Conservation (phyloP, 2,329 filamentous ascomycete species). For the Zymoseptoria crescenta region DNA sequence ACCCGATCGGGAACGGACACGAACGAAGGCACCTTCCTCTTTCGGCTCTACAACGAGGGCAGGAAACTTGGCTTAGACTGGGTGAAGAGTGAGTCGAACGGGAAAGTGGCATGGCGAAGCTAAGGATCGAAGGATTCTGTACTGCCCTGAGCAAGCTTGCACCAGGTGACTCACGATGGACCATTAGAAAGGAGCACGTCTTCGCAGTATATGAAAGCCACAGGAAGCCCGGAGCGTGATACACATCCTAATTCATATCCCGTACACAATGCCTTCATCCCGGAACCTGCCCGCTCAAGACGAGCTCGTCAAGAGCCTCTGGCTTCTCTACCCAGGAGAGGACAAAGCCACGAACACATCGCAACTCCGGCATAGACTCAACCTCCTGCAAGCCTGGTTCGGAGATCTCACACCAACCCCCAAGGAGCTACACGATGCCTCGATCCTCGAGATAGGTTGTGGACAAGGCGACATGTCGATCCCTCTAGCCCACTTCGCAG, state of each 20-base stretch:
- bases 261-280: not conserved
- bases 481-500: slow-evolving; percentile 40
- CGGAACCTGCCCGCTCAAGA: not conserved
- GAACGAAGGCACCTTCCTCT: too few species aligned
- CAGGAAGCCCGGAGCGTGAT: not conserved
- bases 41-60: too few species aligned
- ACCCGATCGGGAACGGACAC: too few species aligned
- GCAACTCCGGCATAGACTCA: slow-evolving; percentile 2
- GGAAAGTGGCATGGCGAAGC: too few species aligned
- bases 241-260: not conserved
- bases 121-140: not conserved
- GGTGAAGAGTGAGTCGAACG: too few species aligned
- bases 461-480: slow-evolving; percentile 53
- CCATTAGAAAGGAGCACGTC: not conserved
- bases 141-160: not conserved
- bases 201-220: not conserved
- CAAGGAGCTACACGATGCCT: slow-evolving; percentile 26
- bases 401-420: not conserved
- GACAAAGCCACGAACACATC: not conserved
- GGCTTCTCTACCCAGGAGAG: not conserved
- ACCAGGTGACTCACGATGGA: not conserved
- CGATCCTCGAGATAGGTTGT: slow-evolving; percentile 51
- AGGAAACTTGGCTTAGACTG: too few species aligned
- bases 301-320: not conserved
- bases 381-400: slow-evolving; percentile 4